Base-by-base conservation (phyloP, 2,329 filamentous ascomycete genomes). In the Colletotrichum sp. region DNA sequence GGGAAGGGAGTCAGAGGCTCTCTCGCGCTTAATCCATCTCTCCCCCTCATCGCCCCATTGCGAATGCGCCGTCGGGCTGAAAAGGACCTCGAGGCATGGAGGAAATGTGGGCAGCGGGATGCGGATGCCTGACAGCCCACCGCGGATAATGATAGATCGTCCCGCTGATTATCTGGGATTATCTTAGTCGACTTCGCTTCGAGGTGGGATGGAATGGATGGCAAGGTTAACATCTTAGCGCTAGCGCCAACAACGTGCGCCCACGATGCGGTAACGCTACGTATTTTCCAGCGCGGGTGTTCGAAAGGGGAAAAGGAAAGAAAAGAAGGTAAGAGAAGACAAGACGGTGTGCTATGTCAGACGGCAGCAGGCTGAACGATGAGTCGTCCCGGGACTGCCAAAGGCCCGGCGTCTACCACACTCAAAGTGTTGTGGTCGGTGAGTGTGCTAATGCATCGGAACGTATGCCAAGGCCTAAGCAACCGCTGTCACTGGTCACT, bases 401-500 rank as follows among this genome's bases (percentile, higher is more conserved):
- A 34, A 32, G 30, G 52, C 59, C 39, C 57, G 71, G 69, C 30
- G 55, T 63, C 57, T 21, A 34, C 26, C 26, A 32, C 18, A 44
- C 63, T 44, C 21, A 18, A 21, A 60, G 34, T 65, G 28, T 44
- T 55, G 21, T 64, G 26, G 15, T 67, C 39, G 63, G 52, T 36
- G 62, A 69, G 57, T 21, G 39, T 73, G 39, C 69, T 69, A 39
- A 73, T 76, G 73, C 64, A 59, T 36, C 49, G 28, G 73, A 34
- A 76, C 70, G 73, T 73, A 44, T 73, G 70, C 70, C 73, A 69
- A 73, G 73, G 44, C 59, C 34, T 44, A 6, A 26, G n/a, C 34
- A 28, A 44, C 64, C 0, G 26, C 59, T 60, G 64, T 36, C 44
- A 69, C 64, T 73, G 73, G 73, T 30, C 44, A 26, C n/a, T 60